Evolutionary conservation across 1,139 yeast genomes (phyloP), one percentile per base, ranked within the genome.

Genomic region (Candida sp.): DNA sequence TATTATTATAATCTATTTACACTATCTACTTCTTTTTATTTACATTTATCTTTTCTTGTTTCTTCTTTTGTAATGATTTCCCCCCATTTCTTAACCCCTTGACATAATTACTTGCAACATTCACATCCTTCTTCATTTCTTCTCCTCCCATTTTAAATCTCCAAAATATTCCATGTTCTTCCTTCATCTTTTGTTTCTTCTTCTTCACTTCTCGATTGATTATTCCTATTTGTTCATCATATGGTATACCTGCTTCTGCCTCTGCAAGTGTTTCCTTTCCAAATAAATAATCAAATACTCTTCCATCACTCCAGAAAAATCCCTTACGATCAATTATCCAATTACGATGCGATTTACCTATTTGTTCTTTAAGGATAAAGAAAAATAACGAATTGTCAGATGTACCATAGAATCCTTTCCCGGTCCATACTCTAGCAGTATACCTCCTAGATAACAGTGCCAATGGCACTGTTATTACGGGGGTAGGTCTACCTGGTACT

Each of bases 291-390:
- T 88, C 96, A 64, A 84, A 85, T 2, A 88, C 86, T 46, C 96
- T 73, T 5, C 96, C 96, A 60, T 88, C 96, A 32, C 93, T 89
- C 96, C 96, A 88, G 66, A 87, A 88, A 73, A 70, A 87, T 15
- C 96, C 96, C 55, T 82, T 84, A 51, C 96, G 73, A 60, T 88
- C 96, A 21, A 87, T 84, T 19, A 87, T 70, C 90, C 93, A 87
- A 39, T 85, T 88, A 40, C 78, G 70, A n/a, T 44, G 43, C 25
- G 48, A 50, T 45, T 72, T 70, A 19, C 77, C 75, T 19, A 56
- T 52, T 4, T 57, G 45, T 55, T 87, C 93, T 59, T 78, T 81
- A 49, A 88, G 64, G 36, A 85, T 78, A 59, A 87, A 86, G 70
- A 84, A 83, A 60, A 87, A 87, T 45, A 87, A 74, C 5, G 87